Evolutionary conservation across 2,329 filamentous ascomycete genomes (phyloP).

Genomic region (Monosporascus sp.): DNA sequence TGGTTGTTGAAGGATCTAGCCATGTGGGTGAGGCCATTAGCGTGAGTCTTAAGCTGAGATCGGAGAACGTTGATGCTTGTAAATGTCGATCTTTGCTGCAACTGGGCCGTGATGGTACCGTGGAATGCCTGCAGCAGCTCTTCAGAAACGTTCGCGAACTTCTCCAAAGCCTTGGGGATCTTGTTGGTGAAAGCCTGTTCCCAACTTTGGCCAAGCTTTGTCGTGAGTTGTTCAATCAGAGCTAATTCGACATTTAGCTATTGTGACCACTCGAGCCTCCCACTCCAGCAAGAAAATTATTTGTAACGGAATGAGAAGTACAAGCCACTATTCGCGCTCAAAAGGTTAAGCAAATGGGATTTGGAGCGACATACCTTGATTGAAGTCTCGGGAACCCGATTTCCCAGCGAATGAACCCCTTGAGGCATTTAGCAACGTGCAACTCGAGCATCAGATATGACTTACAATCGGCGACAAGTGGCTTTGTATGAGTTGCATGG

Average conservation of each 20-base stretch:
- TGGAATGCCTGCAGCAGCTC: constrained; percentile 3
- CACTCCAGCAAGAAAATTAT: too few relatives aligned
- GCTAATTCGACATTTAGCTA: constrained; percentile 1
- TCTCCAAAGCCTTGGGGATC: constrained; percentile 7
- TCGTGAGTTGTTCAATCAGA: constrained; percentile 8
- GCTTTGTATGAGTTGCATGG: constrained; percentile 8
- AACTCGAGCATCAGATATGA: too few relatives aligned
- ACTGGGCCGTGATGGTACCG: neutral
- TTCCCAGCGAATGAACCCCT: constrained; percentile 11
- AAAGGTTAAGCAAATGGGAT: too few relatives aligned
- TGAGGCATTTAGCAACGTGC: constrained; percentile 2
- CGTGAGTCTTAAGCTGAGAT: constrained; percentile 5
- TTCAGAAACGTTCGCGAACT: neutral
- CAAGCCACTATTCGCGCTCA: neutral
- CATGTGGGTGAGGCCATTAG: neutral
- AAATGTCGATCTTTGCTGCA: constrained; percentile 2
- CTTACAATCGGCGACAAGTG: constrained; percentile 11
- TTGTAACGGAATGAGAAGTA: neutral
- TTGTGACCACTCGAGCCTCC: too few relatives aligned
- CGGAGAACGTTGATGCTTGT: constrained; percentile 3
- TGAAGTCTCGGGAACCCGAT: constrained; percentile 9
- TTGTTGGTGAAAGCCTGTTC: constrained; percentile 5
- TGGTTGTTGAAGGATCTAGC: neutral
- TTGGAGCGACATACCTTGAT: constrained; percentile 9
- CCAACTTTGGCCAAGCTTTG: constrained; percentile 6